Percentiles rank a stretch among this genome's conserved stretches.
These are phyloP conservation scores for Ceratocystis ficicola DNA, from an alignment of 2,329 filamentous ascomycete species.

Conservation along the genomic window DNA sequence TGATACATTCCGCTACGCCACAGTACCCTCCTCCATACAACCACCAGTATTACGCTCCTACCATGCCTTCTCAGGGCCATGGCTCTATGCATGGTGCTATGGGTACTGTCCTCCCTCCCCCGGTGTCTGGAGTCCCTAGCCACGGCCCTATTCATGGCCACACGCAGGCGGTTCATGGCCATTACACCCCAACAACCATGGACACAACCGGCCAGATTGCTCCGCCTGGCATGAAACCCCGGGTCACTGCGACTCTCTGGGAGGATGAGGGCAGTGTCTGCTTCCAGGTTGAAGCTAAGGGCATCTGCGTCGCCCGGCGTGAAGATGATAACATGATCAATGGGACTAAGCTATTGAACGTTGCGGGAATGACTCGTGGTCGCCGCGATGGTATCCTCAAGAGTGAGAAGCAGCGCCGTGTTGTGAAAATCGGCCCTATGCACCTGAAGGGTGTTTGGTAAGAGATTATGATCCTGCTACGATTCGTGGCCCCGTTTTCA, in stretches of 20 bases:
- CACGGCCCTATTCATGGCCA: constrained; percentile 37
- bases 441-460: constrained; percentile 96
- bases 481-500: constrained; percentile 13
- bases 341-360: constrained; percentile 90
- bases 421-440: constrained; percentile 98
- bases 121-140: constrained; percentile 28
- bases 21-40: constrained; percentile 53
- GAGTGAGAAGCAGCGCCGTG: constrained; percentile 91
- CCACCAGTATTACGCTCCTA: constrained; percentile 64
- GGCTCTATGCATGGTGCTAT: constrained; percentile 61
- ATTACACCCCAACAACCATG: constrained; percentile 47
- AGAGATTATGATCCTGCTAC: constrained; percentile 30
- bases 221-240: constrained; percentile 87
- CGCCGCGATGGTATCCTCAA: constrained; percentile 92
- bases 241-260: constrained; percentile 93
- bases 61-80: constrained; percentile 65
- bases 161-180: constrained; percentile 44
- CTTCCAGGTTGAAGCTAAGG: constrained; percentile 93
- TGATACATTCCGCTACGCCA: constrained; percentile 59
- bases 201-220: constrained; percentile 88
- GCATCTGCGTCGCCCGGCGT: constrained; percentile 85
- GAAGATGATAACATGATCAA: constrained; percentile 99
- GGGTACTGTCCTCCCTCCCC: constrained; percentile 59
- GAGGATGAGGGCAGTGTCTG: constrained; percentile 96
- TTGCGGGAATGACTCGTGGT: constrained; percentile 94